Evolutionary conservation across 352 stramenopile species (phyloP), one percentile per base, ranked within the genome.

Genomic region (Phytophthora tubulina): DNA sequence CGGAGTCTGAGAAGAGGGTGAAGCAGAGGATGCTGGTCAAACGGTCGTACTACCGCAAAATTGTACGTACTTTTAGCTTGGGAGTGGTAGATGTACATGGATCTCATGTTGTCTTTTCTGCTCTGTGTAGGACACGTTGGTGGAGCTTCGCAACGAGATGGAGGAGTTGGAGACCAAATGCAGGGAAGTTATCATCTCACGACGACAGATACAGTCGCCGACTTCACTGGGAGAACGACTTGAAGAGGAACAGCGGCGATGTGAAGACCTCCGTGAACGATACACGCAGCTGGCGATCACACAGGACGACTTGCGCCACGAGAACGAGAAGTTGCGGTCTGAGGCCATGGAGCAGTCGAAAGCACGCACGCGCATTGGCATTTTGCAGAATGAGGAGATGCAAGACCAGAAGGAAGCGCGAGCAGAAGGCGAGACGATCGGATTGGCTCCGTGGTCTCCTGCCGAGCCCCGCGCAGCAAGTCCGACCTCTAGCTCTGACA

Each of bases 21-120:
- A 90, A 91, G 74, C 85, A 92, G 70, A 78, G 85, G 39, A 71
- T 85, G 75, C 76, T 92, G 42, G 85, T 92, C 48, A 90, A 90
- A 53, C 73, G 73, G 10, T 92, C 82, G 36, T 92, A 92, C 73
- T 91, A 92, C 72, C 82, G 85, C 58, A 92, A 92, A 68, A 87
- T 92, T 55, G 81, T 89, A 67, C 38, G 80, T 85, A 27, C 21
- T 67, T 58, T 27, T 7, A n/a, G 27, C 3, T 13, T 32, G 5
- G 27, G 21, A 31, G 31, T 42, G 11, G 31, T 27, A 27, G 21
- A 27, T 27, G 21, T 27, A 27, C 21, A 52, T 21, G 31, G 3
- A 11, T 11, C 13, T 35, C 7, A 8, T 46, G 32, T 56, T 39
- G 32, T 27, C 14, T 41, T 5, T n/a, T 45, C 13, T 33, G 14